phyloP scores from a whole-genome alignment of 805 yeast species.

The Ogataea salicorniae region DNA sequence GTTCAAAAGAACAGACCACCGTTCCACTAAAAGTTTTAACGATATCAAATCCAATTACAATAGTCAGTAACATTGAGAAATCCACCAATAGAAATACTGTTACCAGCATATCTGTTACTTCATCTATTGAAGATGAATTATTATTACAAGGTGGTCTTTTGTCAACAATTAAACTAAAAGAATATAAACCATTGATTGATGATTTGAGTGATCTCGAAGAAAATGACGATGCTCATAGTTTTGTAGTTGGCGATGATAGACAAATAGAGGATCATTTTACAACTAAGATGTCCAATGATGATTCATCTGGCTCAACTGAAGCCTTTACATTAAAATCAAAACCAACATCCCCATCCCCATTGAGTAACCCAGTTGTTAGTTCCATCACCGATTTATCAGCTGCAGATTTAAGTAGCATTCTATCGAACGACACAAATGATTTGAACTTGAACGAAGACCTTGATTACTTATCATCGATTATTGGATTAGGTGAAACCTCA shows the following conservation, averaged over 20 bases:
- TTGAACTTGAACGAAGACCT: slow-evolving; percentile 24
- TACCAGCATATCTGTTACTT: too few species aligned
- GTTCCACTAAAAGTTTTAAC: too few species aligned
- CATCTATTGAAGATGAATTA: neutral
- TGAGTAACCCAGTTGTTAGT: neutral
- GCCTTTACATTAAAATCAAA: neutral
- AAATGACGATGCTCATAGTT: slow-evolving; percentile 11
- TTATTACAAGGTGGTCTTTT: neutral
- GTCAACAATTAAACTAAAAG: neutral
- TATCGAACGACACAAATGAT: neutral
- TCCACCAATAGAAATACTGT: too few species aligned
- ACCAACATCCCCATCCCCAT: neutral
- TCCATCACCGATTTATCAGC: neutral
- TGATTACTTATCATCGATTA: slow-evolving; percentile 34
- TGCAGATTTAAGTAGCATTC: neutral
- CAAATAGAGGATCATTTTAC: neutral
- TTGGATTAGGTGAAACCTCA: slow-evolving; percentile 37
- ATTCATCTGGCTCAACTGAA: neutral
- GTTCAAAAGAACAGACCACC: too few species aligned
- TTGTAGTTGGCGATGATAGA: slow-evolving; percentile 14
- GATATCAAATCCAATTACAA: too few species aligned
- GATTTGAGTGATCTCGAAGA: slow-evolving; percentile 10
- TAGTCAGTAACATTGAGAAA: too few species aligned
- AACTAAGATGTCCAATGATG: neutral
- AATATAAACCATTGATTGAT: neutral